Evolutionary conservation across 2,329 filamentous ascomycete species (phyloP), one percentile per base, ranked within the genome.

Genomic region (Colletotrichum scovillei): DNA sequence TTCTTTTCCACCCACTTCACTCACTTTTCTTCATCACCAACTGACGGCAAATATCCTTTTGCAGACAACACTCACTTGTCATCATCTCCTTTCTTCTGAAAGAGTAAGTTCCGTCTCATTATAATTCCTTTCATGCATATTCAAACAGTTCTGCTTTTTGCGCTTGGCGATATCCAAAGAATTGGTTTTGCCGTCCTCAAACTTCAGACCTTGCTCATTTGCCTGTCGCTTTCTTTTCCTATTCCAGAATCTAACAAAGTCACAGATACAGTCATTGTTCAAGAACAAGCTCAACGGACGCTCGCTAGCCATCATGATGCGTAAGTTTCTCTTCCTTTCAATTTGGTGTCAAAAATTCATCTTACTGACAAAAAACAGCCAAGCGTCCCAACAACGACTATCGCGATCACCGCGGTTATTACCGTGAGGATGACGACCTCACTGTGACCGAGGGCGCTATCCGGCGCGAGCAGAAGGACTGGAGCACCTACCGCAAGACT

Each of bases 401-500:
- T 49, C 63, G 42, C 56, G 38, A 35, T 52, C 59, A 46, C 30
- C n/a, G 30, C 58, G 66, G 69, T 26, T 72, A 72, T 53, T 64
- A 64, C 12, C 42, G 58, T 22, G 71, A 73, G 60, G 59, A 71
- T 42, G 60, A 70, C 19, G 46, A 65, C 28, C 35, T 73, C 55
- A 60, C 30, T 11, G 62, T 70, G 46, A 35, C 56, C 14, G 58
- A 73, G 46, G 71, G 67, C 22, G 32, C 71, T 12, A 52, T 70
- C 46, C 32, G 55, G 38, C 62, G 60, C 35, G 24, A 69, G 16
- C 26, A 19, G 12, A 65, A 73, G 28, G 55, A 73, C 55, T 73
- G 71, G 71, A 57, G 53, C 30, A 55, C 30, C 32, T 73, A 73
- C 22, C 71, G 60, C 71, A 73, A 73, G 71, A 65, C 71, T 12